phyloP scores from a whole-genome alignment of 345 rosid species.

The Pistacia integerrima region DNA sequence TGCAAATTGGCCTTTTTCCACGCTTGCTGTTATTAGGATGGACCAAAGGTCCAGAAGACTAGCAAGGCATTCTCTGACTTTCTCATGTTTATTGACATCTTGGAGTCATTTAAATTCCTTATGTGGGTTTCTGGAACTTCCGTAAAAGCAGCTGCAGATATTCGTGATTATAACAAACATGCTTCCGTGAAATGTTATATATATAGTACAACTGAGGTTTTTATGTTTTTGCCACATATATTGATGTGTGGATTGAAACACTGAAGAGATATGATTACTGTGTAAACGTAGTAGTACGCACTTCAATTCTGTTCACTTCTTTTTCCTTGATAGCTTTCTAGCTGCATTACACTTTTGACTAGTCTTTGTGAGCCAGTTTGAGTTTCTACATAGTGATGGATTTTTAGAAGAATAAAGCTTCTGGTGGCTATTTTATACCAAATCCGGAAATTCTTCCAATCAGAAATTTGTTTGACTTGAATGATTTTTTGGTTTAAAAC shows the following conservation, averaged over 20 bases:
- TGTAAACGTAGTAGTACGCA: background rate
- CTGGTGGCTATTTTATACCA: background rate
- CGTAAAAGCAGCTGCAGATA: slow-evolving; percentile 18
- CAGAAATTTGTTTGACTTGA: background rate
- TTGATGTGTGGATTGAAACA: slow-evolving; percentile 10
- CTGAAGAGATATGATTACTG: background rate
- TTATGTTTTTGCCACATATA: background rate
- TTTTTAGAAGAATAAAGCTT: background rate
- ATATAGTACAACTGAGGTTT: background rate
- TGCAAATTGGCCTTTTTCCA: slow-evolving; percentile 23
- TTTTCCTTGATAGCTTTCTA: background rate
- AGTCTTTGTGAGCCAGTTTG: background rate
- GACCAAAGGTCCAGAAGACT: slow-evolving; percentile 22
- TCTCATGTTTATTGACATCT: slow-evolving; percentile 22
- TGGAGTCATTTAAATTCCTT: slow-evolving; percentile 6
- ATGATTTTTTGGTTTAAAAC: background rate
- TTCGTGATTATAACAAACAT: slow-evolving; percentile 4
- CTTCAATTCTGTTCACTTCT: background rate
- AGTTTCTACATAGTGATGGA: background rate
- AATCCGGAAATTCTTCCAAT: background rate
- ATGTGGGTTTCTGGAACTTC: slow-evolving; percentile 8
- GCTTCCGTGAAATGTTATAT: slow-evolving; percentile 14
- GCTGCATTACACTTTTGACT: background rate
- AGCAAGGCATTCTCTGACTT: slow-evolving; percentile 18
- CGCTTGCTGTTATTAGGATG: slow-evolving; percentile 23